phyloP scores from a whole-genome alignment of 2,329 filamentous ascomycete species.

The Magnaporthiopsis rhizophila region DNA sequence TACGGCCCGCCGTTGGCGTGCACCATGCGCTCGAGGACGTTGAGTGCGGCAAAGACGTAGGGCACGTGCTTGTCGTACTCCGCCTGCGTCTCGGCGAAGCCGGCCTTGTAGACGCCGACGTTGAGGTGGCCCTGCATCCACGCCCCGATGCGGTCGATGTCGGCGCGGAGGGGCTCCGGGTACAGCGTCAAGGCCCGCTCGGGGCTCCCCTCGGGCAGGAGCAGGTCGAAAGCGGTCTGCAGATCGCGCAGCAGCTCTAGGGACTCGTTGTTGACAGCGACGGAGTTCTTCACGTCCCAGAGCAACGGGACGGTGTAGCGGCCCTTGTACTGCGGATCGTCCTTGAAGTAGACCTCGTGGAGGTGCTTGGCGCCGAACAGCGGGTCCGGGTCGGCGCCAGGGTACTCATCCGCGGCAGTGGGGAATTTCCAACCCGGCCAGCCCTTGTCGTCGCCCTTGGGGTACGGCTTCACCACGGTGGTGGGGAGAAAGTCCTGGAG shows the following conservation, averaged over 20 bases:
- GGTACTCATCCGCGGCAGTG: conserved; percentile 41
- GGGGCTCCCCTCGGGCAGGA: conserved; percentile 31
- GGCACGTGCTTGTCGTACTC: conserved; percentile 46
- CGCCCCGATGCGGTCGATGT: conserved; percentile 43
- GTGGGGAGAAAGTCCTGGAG: conserved; percentile 45
- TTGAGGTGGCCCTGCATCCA: conserved; percentile 53
- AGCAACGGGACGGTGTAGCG: conserved; percentile 53
- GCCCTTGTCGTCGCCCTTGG: conserved; percentile 55
- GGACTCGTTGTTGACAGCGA: conserved; percentile 54
- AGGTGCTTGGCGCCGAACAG: conserved; percentile 51
- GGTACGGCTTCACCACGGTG: conserved; percentile 56
- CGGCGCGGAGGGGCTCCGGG: conserved; percentile 33
- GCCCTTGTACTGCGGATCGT: conserved; percentile 51
- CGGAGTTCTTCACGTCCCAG: conserved; percentile 50
- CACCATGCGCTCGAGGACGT: conserved; percentile 44
- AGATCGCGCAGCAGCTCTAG: conserved; percentile 50
- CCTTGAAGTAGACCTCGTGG: conserved; percentile 55
- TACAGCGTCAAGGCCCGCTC: conserved; percentile 39
- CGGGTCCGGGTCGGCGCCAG: conserved; percentile 50
- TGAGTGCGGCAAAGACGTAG: conserved; percentile 49
- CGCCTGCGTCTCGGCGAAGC: conserved; percentile 48
- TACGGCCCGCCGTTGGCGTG: conserved; percentile 36
- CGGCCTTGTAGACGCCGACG: conserved; percentile 52
- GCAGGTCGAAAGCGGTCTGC: conserved; percentile 44
- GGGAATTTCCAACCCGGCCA: conserved; percentile 59